These are phyloP conservation scores for Platanthera zijinensis DNA, from an alignment of 106 monocot genomes.

Conservation along the genomic window DNA sequence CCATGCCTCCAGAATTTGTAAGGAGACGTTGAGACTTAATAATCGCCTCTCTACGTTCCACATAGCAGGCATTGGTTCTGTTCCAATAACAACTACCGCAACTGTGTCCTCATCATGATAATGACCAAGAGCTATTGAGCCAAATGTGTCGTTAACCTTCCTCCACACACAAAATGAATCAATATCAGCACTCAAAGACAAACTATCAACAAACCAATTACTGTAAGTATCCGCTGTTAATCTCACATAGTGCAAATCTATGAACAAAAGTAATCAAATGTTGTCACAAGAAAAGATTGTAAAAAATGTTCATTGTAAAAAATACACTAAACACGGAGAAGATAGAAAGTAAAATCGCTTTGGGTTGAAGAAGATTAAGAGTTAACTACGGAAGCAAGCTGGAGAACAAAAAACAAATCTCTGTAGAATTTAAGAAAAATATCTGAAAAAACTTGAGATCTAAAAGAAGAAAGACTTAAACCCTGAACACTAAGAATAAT, in stretches of 20 bases:
- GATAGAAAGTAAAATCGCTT: no score
- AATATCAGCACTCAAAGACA: background rate
- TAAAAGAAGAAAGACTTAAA: no score
- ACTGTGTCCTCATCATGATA: constrained; percentile 66
- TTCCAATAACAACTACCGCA: constrained; percentile 66
- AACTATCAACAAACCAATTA: background rate
- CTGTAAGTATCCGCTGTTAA: background rate
- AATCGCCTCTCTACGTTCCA: constrained; percentile 63
- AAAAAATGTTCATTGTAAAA: no score
- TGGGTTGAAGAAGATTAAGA: no score
- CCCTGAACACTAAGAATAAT: no score
- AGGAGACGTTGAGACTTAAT: constrained; percentile 31
- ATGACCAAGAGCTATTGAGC: constrained; percentile 62
- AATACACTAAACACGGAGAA: no score
- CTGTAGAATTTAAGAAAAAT: no score
- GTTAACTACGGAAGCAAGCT: no score
- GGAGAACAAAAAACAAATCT: no score
- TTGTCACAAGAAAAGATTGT: no score
- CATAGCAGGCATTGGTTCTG: constrained; percentile 72
- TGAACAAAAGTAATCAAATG: background rate
- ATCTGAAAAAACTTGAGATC: no score
- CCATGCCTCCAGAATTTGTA: constrained; percentile 24
- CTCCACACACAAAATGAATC: background rate
- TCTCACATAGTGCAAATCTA: background rate
- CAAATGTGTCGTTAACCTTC: constrained; percentile 75